A percentile compares a stretch with the other conserved stretches of the same genome.
Conservation (phyloP, 139 green algal genomes). For the Astrephomene gubernaculifera region DNA sequence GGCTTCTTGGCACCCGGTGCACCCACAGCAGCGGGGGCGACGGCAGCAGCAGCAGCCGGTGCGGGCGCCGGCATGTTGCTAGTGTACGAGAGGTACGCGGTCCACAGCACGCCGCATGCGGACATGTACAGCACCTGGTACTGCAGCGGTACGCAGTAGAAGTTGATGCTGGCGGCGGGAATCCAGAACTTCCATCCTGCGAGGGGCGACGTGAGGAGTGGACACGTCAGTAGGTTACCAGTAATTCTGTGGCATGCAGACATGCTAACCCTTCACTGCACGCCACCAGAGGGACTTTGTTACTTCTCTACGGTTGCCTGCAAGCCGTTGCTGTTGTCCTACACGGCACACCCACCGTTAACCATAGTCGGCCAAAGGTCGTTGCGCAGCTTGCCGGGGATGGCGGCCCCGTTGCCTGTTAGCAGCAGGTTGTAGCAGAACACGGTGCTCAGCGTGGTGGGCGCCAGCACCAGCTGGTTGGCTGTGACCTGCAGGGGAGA, state of each 20-base stretch:
- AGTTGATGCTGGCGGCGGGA: conserved; percentile 86
- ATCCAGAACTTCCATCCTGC: conserved; percentile 94
- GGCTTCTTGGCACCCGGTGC: conserved; percentile 6
- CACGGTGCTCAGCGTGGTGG: conserved; percentile 71
- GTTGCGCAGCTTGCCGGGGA: conserved; percentile 69
- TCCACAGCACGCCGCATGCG: conserved; percentile 86
- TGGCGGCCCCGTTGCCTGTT: conserved; percentile 51
- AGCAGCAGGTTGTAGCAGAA: conserved; percentile 84
- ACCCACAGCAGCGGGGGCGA: background rate
- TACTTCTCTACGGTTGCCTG: no score
- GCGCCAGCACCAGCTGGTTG: conserved; percentile 83
- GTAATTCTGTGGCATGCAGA: no score
- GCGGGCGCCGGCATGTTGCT: conserved; percentile 43
- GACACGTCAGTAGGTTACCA: no score
- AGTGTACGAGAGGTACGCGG: conserved; percentile 83
- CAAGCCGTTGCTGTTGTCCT: background rate
- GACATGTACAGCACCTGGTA: conserved; percentile 91
- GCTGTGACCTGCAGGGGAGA: conserved; percentile 56
- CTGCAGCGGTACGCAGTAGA: conserved; percentile 78
- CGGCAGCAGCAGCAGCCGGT: background rate
- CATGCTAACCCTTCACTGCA: no score
- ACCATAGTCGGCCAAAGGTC: conserved; percentile 82
- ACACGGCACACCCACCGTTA: conserved; percentile 58
- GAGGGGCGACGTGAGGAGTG: background rate
- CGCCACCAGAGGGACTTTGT: no score